Conservation (phyloP, 352 stramenopile species). For the Elongisporangium senticosum region DNA sequence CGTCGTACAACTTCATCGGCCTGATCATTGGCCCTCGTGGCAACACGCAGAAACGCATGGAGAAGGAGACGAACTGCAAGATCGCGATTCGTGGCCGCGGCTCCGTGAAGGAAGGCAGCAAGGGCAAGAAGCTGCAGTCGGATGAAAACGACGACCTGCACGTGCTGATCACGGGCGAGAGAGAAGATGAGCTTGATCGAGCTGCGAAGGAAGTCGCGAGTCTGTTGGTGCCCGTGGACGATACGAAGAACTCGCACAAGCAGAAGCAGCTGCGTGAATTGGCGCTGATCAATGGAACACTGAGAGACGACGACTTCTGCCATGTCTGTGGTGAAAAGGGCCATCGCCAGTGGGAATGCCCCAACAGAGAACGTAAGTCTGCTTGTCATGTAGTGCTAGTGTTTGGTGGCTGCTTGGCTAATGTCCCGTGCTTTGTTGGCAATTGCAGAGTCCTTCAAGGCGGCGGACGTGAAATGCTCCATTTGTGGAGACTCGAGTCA, state of each 20-base stretch:
- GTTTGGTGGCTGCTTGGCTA: constrained; percentile 23
- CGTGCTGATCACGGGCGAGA: constrained; percentile 91
- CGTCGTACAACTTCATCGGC: constrained; percentile 99
- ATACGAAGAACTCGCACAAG: constrained; percentile 95
- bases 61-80: constrained; percentile 98
- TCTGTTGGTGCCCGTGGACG: constrained; percentile 90
- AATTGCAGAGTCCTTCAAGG: constrained; percentile 58
- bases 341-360: constrained; percentile 97
- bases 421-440: neutral
- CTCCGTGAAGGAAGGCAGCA: constrained; percentile 96
- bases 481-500: constrained; percentile 98
- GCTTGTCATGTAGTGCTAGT: constrained; percentile 23
- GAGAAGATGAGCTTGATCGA: constrained; percentile 80
- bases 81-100: constrained; percentile 97
- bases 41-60: constrained; percentile 99
- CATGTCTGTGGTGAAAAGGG: constrained; percentile 97
- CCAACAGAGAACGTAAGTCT: constrained; percentile 80
- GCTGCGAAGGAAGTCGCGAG: constrained; percentile 86
- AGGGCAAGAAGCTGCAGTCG: constrained; percentile 88
- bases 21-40: constrained; percentile 98
- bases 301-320: constrained; percentile 97
- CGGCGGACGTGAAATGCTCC: constrained; percentile 92
- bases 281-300: constrained; percentile 98
- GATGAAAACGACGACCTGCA: constrained; percentile 97
- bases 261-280: constrained; percentile 98